Conservation (phyloP, 306 rosid species). For the Benincasa hispida region DNA sequence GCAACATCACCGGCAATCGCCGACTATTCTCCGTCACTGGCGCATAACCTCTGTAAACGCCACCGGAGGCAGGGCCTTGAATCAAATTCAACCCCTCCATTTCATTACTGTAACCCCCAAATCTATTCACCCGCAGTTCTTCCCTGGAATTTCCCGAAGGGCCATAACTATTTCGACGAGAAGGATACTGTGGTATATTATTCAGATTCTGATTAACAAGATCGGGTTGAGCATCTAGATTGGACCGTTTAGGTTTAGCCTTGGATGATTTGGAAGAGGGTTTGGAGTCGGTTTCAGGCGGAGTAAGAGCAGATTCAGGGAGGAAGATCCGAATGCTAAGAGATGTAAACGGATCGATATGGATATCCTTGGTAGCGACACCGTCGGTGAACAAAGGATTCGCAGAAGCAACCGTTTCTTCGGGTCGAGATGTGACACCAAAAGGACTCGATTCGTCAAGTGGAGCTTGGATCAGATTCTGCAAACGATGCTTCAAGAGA, state of each 20-base stretch:
- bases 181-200: not conserved
- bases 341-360: constrained; percentile 70
- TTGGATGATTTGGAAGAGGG: constrained; percentile 24
- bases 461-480: constrained; percentile 62
- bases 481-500: constrained; percentile 82
- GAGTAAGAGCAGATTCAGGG: constrained; percentile 66
- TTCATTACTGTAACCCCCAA: constrained; percentile 16
- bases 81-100: constrained; percentile 56
- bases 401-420: constrained; percentile 51
- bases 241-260: constrained; percentile 12
- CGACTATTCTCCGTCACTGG: constrained; percentile 34
- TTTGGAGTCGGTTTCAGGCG: constrained; percentile 43
- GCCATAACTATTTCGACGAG: constrained; percentile 46
- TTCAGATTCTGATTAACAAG: constrained; percentile 6
- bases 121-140: constrained; percentile 38
- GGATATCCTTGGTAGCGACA: constrained; percentile 88
- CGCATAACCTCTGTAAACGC: constrained; percentile 56
- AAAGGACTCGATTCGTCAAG: constrained; percentile 44
- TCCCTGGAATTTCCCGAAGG: constrained; percentile 13
- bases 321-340: constrained; percentile 79
- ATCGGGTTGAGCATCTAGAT: constrained; percentile 19
- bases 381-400: constrained; percentile 80
- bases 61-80: constrained; percentile 12
- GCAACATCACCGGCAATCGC: constrained; percentile 66
- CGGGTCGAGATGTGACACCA: constrained; percentile 81